Evolutionary conservation across 306 rosid genomes (phyloP).

Genomic region (Quercus berberidifolia): DNA sequence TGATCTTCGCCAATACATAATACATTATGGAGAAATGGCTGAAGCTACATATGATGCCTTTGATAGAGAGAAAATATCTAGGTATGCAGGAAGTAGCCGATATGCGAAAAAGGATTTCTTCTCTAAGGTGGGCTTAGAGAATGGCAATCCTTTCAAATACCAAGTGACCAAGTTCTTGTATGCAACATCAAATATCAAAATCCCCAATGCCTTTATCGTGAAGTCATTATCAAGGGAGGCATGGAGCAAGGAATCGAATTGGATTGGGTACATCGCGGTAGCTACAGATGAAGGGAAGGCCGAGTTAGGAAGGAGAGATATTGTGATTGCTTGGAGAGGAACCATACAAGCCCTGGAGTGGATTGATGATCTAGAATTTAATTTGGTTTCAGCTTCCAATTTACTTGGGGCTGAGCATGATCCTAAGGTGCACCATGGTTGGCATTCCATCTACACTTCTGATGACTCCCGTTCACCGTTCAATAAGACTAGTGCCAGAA

Average conservation of each 20-base stretch:
- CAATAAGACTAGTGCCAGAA: conserved; percentile 60
- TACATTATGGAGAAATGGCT: conserved; percentile 66
- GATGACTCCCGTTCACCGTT: conserved; percentile 53
- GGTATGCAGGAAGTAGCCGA: conserved; percentile 49
- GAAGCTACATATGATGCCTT: conserved; percentile 71
- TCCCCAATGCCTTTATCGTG: conserved; percentile 31
- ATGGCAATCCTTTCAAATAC: conserved; percentile 42
- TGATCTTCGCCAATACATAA: conserved; percentile 57
- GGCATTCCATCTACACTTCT: conserved; percentile 79
- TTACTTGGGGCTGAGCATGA: conserved; percentile 40
- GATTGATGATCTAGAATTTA: conserved; percentile 60
- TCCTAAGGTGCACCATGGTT: conserved; percentile 70
- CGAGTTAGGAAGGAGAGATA: conserved; percentile 48
- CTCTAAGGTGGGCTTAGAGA: conserved; percentile 41
- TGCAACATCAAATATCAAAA: conserved; percentile 44
- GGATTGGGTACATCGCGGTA: conserved; percentile 62
- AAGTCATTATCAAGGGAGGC: conserved; percentile 43
- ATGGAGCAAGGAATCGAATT: conserved; percentile 51
- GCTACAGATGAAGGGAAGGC: conserved; percentile 41
- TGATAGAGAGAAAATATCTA: conserved; percentile 46
- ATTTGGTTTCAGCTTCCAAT: conserved; percentile 41
- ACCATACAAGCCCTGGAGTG: conserved; percentile 43
- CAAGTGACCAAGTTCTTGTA: conserved; percentile 54
- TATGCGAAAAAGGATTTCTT: conserved; percentile 47
- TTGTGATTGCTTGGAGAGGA: conserved; percentile 58